Conservation (phyloP, 2,329 filamentous ascomycete species). For the Fusarium irregulare region DNA sequence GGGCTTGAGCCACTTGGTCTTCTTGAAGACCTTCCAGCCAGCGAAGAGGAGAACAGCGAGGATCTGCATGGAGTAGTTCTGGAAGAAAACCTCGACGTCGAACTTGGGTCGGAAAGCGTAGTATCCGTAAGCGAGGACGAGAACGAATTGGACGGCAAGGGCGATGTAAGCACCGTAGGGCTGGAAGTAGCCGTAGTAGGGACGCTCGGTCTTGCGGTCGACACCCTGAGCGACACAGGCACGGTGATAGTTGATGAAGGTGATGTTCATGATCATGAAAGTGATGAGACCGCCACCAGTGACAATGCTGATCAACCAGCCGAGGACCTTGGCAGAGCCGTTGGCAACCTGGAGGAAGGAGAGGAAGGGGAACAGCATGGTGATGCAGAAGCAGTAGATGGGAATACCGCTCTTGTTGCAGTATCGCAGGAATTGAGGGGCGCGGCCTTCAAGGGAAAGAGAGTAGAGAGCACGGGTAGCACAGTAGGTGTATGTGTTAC, state of each 20-base stretch:
- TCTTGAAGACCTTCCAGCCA: slow-evolving; percentile 72
- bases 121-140: slow-evolving; percentile 66
- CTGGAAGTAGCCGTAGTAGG: slow-evolving; percentile 62
- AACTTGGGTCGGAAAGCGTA: slow-evolving; percentile 59
- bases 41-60: slow-evolving; percentile 64
- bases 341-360: slow-evolving; percentile 62
- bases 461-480: slow-evolving; percentile 61
- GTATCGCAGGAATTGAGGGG: slow-evolving; percentile 63
- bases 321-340: slow-evolving; percentile 61
- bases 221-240: slow-evolving; percentile 64
- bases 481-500: slow-evolving; percentile 57
- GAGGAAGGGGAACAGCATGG: slow-evolving; percentile 63
- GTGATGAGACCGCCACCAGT: slow-evolving; percentile 68
- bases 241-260: slow-evolving; percentile 60
- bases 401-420: slow-evolving; percentile 71
- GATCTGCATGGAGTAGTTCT: slow-evolving; percentile 67
- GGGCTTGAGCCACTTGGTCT: slow-evolving; percentile 64
- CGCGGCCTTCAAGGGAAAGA: slow-evolving; percentile 60
- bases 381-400: slow-evolving; percentile 64
- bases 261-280: slow-evolving; percentile 64
- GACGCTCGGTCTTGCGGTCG: slow-evolving; percentile 63
- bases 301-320: slow-evolving; percentile 65
- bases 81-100: slow-evolving; percentile 59
- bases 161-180: slow-evolving; percentile 57
- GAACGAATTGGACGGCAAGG: slow-evolving; percentile 53